Percentiles rank a stretch among this genome's conserved stretches.
Conservation (phyloP, 2,329 filamentous ascomycete genomes). For the Orbilia oligospora region DNA sequence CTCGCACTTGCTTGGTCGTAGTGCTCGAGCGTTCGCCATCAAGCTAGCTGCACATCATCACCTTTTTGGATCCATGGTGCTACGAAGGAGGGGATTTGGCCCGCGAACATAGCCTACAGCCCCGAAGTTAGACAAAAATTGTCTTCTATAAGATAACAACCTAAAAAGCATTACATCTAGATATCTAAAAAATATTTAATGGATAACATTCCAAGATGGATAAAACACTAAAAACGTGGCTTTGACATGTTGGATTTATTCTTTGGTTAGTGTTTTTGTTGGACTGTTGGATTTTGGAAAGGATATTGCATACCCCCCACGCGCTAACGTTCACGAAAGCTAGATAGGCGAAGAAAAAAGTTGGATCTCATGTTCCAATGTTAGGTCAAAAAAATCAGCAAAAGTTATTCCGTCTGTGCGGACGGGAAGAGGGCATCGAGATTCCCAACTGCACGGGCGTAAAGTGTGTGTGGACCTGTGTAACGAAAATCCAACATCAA, state of each 20-base stretch:
- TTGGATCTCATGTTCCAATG: neutral
- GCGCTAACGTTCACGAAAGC: neutral
- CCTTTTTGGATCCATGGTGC: no score
- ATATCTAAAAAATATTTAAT: neutral
- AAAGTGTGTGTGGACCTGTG: neutral
- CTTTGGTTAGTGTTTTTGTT: neutral
- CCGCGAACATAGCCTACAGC: no score
- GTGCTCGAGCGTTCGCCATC: no score
- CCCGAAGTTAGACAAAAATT: neutral
- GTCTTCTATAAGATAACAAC: neutral
- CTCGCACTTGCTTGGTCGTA: no score
- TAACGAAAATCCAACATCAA: conserved; percentile 12
- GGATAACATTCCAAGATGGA: conserved; percentile 1
- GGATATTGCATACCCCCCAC: neutral
- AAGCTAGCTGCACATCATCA: no score
- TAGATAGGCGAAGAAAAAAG: neutral
- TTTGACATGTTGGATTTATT: neutral
- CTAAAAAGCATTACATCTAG: neutral
- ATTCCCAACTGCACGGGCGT: neutral
- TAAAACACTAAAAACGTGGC: conserved; percentile 15
- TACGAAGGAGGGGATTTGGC: no score
- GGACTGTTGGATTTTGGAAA: conserved; percentile 1
- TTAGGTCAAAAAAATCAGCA: neutral
- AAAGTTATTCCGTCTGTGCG: neutral
- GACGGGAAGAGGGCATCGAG: neutral